Conservation (phyloP, 2,329 filamentous ascomycete species). For the Acrocalymma vagum region DNA sequence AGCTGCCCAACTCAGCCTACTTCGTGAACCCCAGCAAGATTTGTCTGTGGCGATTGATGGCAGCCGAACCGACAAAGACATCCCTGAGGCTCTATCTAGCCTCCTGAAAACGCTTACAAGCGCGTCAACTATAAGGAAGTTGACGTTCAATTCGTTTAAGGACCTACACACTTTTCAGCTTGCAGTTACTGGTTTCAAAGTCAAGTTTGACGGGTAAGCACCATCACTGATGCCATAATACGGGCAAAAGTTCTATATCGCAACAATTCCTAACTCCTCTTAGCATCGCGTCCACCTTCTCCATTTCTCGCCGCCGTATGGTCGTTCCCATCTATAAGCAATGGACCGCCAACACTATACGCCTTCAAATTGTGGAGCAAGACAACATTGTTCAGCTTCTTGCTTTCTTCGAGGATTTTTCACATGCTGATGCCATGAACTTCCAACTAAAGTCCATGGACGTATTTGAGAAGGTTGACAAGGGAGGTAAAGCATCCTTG, state of each 20-base stretch:
- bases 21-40: conserved; percentile 77
- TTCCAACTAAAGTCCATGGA: conserved; percentile 87
- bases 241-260: too few relatives aligned
- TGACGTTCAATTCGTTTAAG: conserved; percentile 55
- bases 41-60: conserved; percentile 75
- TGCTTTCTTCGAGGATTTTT: conserved; percentile 89
- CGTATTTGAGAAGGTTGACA: conserved; percentile 71
- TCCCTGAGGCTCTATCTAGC: conserved; percentile 70
- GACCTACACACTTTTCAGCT: conserved; percentile 81
- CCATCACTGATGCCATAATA: too few relatives aligned
- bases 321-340: conserved; percentile 94
- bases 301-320: conserved; percentile 85
- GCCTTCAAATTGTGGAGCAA: conserved; percentile 81
- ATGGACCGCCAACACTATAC: conserved; percentile 83
- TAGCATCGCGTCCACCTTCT: conserved; percentile 72
- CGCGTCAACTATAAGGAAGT: conserved; percentile 74
- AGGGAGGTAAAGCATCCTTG: conserved; percentile 69
- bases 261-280: conserved; percentile 32
- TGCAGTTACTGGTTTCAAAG: conserved; percentile 80
- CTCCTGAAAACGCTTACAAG: conserved; percentile 66
- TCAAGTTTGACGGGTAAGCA: conserved; percentile 56
- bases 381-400: conserved; percentile 80
- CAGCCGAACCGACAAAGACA: conserved; percentile 42
- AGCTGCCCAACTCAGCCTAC: conserved; percentile 44
- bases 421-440: conserved; percentile 87